Percentiles rank a stretch among this genome's conserved stretches.
Conservation (phyloP, 192 early-diverging fungal species). For the Podila verticillata region DNA sequence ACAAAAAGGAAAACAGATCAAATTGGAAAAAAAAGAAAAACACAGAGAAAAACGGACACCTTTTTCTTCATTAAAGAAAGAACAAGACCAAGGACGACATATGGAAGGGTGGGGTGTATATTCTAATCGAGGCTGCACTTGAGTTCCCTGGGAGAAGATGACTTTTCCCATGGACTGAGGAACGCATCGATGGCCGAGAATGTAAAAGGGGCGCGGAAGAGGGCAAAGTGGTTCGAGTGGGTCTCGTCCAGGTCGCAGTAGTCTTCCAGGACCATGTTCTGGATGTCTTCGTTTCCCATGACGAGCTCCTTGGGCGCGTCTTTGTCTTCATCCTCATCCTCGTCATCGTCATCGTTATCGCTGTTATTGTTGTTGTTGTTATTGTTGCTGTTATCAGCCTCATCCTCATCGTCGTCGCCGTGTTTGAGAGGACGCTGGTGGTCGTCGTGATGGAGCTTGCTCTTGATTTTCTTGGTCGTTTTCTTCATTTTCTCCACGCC, state of each 20-base stretch:
- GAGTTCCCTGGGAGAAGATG: not conserved
- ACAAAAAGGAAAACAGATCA: not conserved
- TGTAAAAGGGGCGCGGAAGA: constrained; percentile 19
- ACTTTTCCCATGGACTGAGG: not conserved
- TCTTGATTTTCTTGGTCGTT: too few species aligned
- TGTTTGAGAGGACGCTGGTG: not conserved
- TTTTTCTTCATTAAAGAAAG: not conserved
- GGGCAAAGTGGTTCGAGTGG: constrained; percentile 7
- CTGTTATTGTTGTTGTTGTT: too few species aligned
- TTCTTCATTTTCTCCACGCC: not conserved
- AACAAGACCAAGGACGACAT: not conserved
- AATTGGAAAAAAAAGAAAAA: not conserved
- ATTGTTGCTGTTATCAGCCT: too few species aligned
- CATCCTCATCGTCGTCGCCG: too few species aligned
- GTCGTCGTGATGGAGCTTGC: not conserved
- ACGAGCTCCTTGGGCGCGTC: not conserved
- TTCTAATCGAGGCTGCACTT: not conserved
- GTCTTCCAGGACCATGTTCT: constrained; percentile 23
- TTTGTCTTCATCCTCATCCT: not conserved
- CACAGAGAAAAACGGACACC: not conserved
- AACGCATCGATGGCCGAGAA: constrained; percentile 13
- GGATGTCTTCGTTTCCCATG: not conserved
- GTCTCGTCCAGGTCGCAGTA: not conserved
- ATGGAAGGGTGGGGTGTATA: not conserved
- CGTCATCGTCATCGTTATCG: too few species aligned